Evolutionary conservation across 1,139 yeast genomes (phyloP).

Genomic region (Pneumocystis canis): DNA sequence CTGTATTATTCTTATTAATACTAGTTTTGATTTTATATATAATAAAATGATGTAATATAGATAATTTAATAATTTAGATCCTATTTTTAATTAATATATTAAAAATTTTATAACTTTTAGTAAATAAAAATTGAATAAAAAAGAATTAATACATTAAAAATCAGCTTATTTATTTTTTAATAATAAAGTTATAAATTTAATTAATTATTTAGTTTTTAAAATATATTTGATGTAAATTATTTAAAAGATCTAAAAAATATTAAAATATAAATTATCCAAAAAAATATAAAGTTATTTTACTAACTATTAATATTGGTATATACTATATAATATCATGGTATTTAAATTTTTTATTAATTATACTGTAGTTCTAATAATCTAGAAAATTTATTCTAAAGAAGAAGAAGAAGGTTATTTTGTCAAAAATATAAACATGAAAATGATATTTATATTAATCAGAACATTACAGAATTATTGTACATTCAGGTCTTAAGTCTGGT

Average conservation of each 20-base stretch:
- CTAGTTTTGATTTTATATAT: too few relatives aligned
- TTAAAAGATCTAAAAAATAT: background rate
- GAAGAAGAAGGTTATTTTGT: background rate
- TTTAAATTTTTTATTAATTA: background rate
- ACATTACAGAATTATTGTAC: background rate
- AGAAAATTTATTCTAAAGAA: background rate
- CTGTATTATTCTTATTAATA: too few relatives aligned
- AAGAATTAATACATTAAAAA: too few relatives aligned
- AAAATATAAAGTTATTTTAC: background rate
- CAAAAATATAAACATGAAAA: background rate
- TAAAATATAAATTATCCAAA: background rate
- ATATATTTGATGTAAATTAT: background rate
- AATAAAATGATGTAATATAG: too few relatives aligned
- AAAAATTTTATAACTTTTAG: too few relatives aligned
- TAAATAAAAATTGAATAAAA: too few relatives aligned
- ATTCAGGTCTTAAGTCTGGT: background rate
- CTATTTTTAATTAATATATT: too few relatives aligned
- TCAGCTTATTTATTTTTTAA: too few relatives aligned
- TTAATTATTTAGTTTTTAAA: too few relatives aligned
- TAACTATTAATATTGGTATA: background rate
- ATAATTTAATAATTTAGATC: too few relatives aligned
- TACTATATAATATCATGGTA: background rate
- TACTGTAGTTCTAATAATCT: background rate
- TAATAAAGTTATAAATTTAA: too few relatives aligned
- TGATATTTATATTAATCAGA: background rate